These are phyloP conservation scores for Aspergillus sp. DNA, from an alignment of 2,329 filamentous ascomycete species.

Conservation along the genomic window DNA sequence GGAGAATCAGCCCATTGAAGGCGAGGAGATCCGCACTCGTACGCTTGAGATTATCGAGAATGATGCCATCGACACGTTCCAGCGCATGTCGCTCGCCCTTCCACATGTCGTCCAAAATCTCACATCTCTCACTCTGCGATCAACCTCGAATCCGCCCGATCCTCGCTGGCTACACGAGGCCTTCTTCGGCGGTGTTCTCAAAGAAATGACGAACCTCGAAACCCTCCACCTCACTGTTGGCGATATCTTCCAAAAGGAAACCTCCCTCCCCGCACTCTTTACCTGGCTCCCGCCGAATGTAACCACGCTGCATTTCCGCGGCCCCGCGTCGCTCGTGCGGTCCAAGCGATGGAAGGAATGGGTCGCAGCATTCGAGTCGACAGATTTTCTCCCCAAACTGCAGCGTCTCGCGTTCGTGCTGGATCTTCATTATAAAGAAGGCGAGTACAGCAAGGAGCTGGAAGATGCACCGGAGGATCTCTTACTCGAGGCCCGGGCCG, in stretches of 20 bases:
- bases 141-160: constrained; percentile 26
- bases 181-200: constrained; percentile 21
- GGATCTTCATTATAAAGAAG: constrained; percentile 22
- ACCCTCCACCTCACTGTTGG: constrained; percentile 29
- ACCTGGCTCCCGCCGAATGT: constrained; percentile 28
- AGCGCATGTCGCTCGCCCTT: constrained; percentile 26
- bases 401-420: constrained; percentile 29
- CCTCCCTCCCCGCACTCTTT: constrained; percentile 24
- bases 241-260: constrained; percentile 25
- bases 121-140: constrained; percentile 25
- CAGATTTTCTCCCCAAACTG: constrained; percentile 27
- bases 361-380: constrained; percentile 27
- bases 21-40: constrained; percentile 9
- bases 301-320: constrained; percentile 30
- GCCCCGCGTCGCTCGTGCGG: constrained; percentile 25
- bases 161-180: constrained; percentile 23
- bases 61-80: constrained; percentile 30
- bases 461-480: neutral
- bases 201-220: constrained; percentile 19
- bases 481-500: constrained; percentile 20
- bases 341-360: constrained; percentile 29
- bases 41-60: constrained; percentile 34
- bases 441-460: neutral
- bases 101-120: constrained; percentile 26
- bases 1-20: neutral